Conservation (phyloP, 2,329 filamentous ascomycete genomes). For the Aureobasidium sp. region DNA sequence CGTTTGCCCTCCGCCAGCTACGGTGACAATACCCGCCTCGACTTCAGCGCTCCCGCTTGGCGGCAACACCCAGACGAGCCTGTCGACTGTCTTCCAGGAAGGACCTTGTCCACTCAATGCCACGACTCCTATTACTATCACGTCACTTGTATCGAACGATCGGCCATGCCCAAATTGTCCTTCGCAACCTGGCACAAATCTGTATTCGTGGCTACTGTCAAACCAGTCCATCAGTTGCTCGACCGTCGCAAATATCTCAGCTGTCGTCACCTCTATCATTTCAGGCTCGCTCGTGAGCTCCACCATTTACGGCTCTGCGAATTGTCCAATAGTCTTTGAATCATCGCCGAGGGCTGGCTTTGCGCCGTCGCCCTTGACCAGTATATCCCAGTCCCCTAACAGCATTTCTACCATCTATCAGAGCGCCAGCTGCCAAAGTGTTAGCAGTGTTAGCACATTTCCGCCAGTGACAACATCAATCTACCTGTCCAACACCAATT, state of each 20-base stretch:
- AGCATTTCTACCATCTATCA: background rate
- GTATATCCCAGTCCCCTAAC: background rate
- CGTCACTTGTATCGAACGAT: background rate
- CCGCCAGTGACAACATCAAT: conserved; percentile 1
- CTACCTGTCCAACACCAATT: background rate
- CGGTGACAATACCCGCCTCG: background rate
- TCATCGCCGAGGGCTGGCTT: background rate
- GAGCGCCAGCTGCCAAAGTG: background rate
- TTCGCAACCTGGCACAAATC: background rate
- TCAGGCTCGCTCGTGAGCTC: background rate
- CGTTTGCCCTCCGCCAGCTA: background rate
- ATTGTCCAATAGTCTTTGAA: background rate
- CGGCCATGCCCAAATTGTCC: background rate
- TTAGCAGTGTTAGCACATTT: background rate
- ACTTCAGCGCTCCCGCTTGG: background rate
- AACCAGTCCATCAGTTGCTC: background rate
- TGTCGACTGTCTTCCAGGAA: background rate
- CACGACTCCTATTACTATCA: background rate
- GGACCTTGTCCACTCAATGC: background rate
- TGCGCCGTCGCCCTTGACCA: background rate
- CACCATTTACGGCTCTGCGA: background rate
- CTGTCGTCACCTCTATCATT: background rate
- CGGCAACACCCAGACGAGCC: background rate
- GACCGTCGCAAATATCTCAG: conserved; percentile 3
- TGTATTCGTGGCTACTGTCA: background rate